A percentile compares a stretch with the other conserved stretches of the same genome.
Conservation (phyloP, 1,139 yeast species). For the Lodderomyces elongisporus region DNA sequence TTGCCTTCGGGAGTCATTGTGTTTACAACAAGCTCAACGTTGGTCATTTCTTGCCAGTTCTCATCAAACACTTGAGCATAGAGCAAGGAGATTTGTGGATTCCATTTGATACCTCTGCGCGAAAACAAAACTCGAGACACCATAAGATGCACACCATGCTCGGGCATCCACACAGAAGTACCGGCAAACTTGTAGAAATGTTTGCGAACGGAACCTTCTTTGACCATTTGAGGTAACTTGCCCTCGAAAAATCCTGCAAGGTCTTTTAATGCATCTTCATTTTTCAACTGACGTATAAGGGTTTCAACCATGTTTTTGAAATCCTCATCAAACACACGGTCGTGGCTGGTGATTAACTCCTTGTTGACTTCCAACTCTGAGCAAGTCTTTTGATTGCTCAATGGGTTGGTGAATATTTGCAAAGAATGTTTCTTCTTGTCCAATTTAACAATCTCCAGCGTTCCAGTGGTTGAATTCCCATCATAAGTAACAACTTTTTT, state of each 20-base stretch:
- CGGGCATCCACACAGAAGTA: slow-evolving; percentile 43
- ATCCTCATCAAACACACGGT: slow-evolving; percentile 7
- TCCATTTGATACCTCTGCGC: slow-evolving; percentile 22
- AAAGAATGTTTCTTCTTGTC: slow-evolving; percentile 3
- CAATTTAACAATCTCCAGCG: slow-evolving; percentile 2
- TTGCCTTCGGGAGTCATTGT: slow-evolving; percentile 3
- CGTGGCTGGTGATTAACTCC: slow-evolving; percentile 7
- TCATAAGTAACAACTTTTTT: slow-evolving; percentile 4
- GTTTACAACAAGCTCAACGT: slow-evolving; percentile 22
- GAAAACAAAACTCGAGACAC: slow-evolving; percentile 34
- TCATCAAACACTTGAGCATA: slow-evolving; percentile 28
- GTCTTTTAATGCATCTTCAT: slow-evolving; percentile 17
- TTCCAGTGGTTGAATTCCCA: slow-evolving; percentile 6
- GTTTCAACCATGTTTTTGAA: slow-evolving; percentile 11
- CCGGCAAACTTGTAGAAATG: slow-evolving; percentile 46
- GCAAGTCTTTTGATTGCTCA: slow-evolving; percentile 1
- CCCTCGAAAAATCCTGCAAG: slow-evolving; percentile 17
- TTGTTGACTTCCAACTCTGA: neutral
- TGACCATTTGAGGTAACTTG: slow-evolving; percentile 14
- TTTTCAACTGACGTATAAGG: slow-evolving; percentile 15
- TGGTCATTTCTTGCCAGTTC: slow-evolving; percentile 27
- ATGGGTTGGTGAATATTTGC: slow-evolving; percentile 3
- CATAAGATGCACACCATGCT: slow-evolving; percentile 44
- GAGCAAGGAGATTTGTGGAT: slow-evolving; percentile 25
- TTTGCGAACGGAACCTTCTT: slow-evolving; percentile 12